Evolutionary conservation across 78 protist genomes (phyloP).

Genomic region (Guillardia theta): DNA sequence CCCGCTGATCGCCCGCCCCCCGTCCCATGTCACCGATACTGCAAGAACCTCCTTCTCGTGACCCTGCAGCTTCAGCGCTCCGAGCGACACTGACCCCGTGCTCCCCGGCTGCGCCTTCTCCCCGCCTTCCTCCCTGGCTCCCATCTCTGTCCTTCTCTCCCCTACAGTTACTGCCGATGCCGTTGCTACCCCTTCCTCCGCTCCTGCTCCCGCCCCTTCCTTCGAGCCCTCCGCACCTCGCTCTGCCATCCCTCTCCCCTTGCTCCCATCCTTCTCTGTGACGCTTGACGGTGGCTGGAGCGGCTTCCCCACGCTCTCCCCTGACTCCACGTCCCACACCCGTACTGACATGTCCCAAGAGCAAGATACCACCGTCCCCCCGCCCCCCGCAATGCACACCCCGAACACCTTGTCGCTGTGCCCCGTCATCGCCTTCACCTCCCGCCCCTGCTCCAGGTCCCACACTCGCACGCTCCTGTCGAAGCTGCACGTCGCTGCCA

Average conservation of each 20-base stretch:
- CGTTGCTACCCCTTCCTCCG: too few relatives aligned
- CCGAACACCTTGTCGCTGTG: constrained; percentile 1
- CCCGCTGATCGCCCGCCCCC: not conserved
- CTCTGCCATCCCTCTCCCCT: not conserved
- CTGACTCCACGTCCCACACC: not conserved
- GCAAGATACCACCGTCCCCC: not conserved
- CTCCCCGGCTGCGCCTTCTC: not conserved
- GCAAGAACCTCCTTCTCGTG: constrained; percentile 10
- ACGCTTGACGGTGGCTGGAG: not conserved
- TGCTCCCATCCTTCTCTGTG: not conserved
- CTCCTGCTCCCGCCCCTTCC: too few relatives aligned
- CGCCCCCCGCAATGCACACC: not conserved
- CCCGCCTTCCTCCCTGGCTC: not conserved
- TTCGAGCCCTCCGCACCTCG: too few relatives aligned
- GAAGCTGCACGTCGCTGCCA: not conserved
- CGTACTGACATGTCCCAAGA: constrained; percentile 10
- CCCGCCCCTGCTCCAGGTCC: not conserved
- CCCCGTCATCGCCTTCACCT: not conserved
- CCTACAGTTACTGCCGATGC: too few relatives aligned
- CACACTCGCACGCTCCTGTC: not conserved
- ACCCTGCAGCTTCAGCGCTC: not conserved
- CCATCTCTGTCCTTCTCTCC: too few relatives aligned
- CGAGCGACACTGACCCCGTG: constrained; percentile 6
- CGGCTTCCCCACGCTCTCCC: not conserved
- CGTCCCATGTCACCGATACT: not conserved